Evolutionary conservation across 2,329 filamentous ascomycete genomes (phyloP).

Genomic region (Rhytidhysteron rufulum): DNA sequence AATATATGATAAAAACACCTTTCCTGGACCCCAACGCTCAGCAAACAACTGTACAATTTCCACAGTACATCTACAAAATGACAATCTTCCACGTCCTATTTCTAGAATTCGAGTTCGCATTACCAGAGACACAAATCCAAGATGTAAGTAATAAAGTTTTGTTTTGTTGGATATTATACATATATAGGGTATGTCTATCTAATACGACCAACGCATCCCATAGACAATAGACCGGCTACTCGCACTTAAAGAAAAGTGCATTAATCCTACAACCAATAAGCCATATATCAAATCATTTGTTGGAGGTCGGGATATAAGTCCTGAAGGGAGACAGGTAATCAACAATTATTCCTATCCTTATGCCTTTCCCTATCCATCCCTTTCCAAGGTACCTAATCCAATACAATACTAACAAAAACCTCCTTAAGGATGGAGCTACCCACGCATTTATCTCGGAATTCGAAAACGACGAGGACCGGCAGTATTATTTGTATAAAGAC

Average conservation of each 20-base stretch:
- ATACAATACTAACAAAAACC: conserved; percentile 1
- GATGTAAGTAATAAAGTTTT: conserved; percentile 44
- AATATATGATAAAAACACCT: too few relatives aligned
- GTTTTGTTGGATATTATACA: conserved; percentile 2
- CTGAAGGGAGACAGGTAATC: conserved; percentile 57
- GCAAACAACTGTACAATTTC: too few relatives aligned
- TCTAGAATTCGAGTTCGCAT: conserved; percentile 59
- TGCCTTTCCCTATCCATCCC: too few relatives aligned
- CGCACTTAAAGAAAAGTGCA: conserved; percentile 54
- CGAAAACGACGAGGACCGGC: conserved; percentile 57
- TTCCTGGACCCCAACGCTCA: too few relatives aligned
- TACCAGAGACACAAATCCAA: conserved; percentile 48
- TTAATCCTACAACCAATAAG: conserved; percentile 55
- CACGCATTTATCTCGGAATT: conserved; percentile 71
- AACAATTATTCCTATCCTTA: too few relatives aligned
- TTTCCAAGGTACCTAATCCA: background rate
- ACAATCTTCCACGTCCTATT: conserved; percentile 65
- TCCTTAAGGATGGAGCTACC: conserved; percentile 54
- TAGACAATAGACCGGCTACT: conserved; percentile 58
- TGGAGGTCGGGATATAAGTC: conserved; percentile 60
- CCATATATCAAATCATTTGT: conserved; percentile 58
- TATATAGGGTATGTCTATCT: conserved; percentile 7
- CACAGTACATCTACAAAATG: too few relatives aligned
- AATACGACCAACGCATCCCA: conserved; percentile 4
- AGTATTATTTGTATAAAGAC: conserved; percentile 66